phyloP scores from a whole-genome alignment of 2,329 filamentous ascomycete genomes.

The Pseudopithomyces chartarum region DNA sequence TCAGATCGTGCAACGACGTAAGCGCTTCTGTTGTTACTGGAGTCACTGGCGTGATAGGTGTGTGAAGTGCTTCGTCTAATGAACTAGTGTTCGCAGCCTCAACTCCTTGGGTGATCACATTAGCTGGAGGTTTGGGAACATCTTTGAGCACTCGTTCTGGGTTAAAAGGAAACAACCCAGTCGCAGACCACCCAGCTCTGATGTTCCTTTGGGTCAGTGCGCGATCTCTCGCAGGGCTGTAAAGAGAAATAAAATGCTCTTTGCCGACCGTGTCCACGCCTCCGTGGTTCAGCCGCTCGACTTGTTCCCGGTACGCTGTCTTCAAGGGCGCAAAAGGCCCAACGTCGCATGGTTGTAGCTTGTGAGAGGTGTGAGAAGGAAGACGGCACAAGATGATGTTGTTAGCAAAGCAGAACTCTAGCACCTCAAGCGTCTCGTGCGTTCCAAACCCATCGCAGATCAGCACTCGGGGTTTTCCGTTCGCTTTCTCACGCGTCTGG shows the following conservation, averaged over 20 bases:
- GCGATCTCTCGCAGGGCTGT: constrained; percentile 19
- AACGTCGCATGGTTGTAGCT: constrained; percentile 24
- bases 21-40: not conserved
- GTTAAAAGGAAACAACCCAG: not conserved
- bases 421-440: constrained; percentile 40
- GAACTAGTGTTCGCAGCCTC: constrained; percentile 6
- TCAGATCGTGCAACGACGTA: not conserved
- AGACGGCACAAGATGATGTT: constrained; percentile 41
- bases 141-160: not conserved
- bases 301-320: constrained; percentile 27
- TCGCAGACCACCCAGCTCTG: constrained; percentile 16
- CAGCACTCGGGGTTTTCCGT: not conserved
- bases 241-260: constrained; percentile 29
- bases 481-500: not conserved
- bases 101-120: constrained; percentile 7
- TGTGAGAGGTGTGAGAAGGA: constrained; percentile 10
- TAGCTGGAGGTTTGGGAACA: not conserved
- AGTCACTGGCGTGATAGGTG: constrained; percentile 1
- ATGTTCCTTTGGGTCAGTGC: constrained; percentile 34
- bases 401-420: constrained; percentile 38
- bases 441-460: constrained; percentile 12
- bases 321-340: constrained; percentile 25
- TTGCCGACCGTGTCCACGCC: constrained; percentile 23
- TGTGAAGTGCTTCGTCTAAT: not conserved
- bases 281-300: constrained; percentile 22